Conservation (phyloP, 306 rosid species). For the Abrus pulchellus region DNA sequence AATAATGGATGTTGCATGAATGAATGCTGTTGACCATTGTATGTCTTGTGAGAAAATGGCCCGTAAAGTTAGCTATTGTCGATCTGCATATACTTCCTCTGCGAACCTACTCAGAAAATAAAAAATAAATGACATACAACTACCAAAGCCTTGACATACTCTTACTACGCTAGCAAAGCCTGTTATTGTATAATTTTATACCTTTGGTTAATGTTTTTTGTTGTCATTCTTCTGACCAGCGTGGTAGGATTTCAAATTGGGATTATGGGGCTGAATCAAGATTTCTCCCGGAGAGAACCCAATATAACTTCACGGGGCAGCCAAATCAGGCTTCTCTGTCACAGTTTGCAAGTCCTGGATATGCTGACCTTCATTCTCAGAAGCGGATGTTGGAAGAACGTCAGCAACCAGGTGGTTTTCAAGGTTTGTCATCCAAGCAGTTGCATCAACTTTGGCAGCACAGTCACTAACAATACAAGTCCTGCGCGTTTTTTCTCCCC, state of each 20-base stretch:
- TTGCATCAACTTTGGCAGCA: conserved; percentile 62
- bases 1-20: conserved; percentile 12
- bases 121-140: no score
- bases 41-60: conserved; percentile 1
- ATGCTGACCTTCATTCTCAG: conserved; percentile 48
- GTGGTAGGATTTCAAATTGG: conserved; percentile 44
- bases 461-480: conserved; percentile 42
- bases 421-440: conserved; percentile 53
- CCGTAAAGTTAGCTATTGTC: background rate
- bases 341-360: conserved; percentile 50
- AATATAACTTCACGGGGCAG: conserved; percentile 47
- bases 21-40: conserved; percentile 31
- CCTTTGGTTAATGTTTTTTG: background rate
- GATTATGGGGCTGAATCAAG: conserved; percentile 47
- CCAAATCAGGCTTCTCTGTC: conserved; percentile 45
- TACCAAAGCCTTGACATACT: conserved; percentile 14
- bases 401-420: conserved; percentile 50
- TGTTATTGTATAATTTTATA: conserved; percentile 7
- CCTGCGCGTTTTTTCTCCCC: conserved; percentile 34
- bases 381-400: conserved; percentile 45
- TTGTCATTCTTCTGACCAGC: conserved; percentile 47
- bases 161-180: background rate
- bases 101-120: background rate
- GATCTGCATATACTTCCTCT: conserved; percentile 9
- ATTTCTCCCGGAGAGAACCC: conserved; percentile 48